These are phyloP conservation scores for Podaxis sp. DNA, from an alignment of 768 basidiomycete genomes.

Conservation along the genomic window DNA sequence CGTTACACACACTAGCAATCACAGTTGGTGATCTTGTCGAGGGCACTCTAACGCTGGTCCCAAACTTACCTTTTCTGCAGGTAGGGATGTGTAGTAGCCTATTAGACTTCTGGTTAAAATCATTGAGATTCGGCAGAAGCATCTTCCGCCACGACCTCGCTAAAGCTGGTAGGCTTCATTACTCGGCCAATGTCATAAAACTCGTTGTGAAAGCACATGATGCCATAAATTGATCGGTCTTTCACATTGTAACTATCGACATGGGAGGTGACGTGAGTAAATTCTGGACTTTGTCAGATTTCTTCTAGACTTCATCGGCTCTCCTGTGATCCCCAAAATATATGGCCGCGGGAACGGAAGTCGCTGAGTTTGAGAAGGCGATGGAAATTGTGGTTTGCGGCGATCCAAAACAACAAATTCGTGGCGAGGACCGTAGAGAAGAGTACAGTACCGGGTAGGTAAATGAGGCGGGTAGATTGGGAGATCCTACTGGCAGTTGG, in stretches of 20 bases:
- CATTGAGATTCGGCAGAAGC: not conserved
- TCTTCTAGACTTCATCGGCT: not conserved
- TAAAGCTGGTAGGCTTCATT: not conserved
- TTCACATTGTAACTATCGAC: not conserved
- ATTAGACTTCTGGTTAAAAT: not conserved
- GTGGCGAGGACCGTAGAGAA: not conserved
- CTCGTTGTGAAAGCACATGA: not conserved
- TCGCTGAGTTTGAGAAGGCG: not conserved
- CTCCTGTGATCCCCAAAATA: too few species aligned
- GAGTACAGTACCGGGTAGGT: not conserved
- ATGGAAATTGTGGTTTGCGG: not conserved
- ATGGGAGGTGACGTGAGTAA: not conserved
- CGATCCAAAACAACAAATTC: not conserved
- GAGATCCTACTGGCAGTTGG: not conserved
- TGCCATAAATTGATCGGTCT: slow-evolving; percentile 6
- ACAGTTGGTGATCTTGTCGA: not conserved
- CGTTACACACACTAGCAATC: not conserved
- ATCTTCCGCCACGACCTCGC: not conserved
- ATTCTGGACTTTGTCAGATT: not conserved
- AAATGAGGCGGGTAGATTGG: not conserved
- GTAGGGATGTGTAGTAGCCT: not conserved
- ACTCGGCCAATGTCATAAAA: not conserved
- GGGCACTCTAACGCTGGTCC: not conserved
- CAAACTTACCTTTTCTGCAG: not conserved
- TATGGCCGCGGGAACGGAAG: not conserved